Evolutionary conservation across 2,329 filamentous ascomycete species (phyloP).

Genomic region (Stemphylium vesicarium): DNA sequence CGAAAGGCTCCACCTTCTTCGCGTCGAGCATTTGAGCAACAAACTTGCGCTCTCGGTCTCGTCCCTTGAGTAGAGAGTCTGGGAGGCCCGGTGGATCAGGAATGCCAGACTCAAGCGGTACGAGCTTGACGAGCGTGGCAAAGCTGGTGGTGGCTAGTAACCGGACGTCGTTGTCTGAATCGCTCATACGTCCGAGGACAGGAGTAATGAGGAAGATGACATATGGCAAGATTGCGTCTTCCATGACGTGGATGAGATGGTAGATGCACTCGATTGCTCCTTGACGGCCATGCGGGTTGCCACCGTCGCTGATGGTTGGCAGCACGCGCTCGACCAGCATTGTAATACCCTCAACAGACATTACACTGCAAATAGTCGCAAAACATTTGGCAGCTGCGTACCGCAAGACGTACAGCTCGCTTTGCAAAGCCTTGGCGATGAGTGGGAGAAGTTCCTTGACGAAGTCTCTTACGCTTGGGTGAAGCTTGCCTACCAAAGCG

Average conservation of each 20-base stretch:
- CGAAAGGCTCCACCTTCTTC: conserved; percentile 93
- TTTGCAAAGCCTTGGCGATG: conserved; percentile 86
- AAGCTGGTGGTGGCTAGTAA: conserved; percentile 96
- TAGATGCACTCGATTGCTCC: conserved; percentile 95
- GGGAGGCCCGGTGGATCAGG: conserved; percentile 94
- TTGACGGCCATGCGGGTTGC: conserved; percentile 88
- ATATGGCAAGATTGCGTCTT: conserved; percentile 92
- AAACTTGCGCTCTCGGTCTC: conserved; percentile 94
- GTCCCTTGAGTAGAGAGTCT: conserved; percentile 82
- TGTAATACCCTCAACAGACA: conserved; percentile 94
- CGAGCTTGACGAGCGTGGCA: conserved; percentile 93
- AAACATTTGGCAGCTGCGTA: conserved; percentile 98
- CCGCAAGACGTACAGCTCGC: conserved; percentile 85
- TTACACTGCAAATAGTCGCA: conserved; percentile 95
- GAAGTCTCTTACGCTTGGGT: conserved; percentile 76
- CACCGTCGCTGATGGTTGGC: conserved; percentile 86
- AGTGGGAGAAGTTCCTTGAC: conserved; percentile 83
- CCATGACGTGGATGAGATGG: conserved; percentile 97
- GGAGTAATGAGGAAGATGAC: conserved; percentile 99
- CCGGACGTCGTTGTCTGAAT: conserved; percentile 94
- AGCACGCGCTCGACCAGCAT: conserved; percentile 92
- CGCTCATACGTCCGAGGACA: conserved; percentile 96
- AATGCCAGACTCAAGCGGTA: conserved; percentile 95
- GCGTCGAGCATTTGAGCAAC: conserved; percentile 95
- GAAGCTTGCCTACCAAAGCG: conserved; percentile 88